phyloP scores from a whole-genome alignment of 2,329 filamentous ascomycete genomes.

The Pseudopyricularia cyperi region DNA sequence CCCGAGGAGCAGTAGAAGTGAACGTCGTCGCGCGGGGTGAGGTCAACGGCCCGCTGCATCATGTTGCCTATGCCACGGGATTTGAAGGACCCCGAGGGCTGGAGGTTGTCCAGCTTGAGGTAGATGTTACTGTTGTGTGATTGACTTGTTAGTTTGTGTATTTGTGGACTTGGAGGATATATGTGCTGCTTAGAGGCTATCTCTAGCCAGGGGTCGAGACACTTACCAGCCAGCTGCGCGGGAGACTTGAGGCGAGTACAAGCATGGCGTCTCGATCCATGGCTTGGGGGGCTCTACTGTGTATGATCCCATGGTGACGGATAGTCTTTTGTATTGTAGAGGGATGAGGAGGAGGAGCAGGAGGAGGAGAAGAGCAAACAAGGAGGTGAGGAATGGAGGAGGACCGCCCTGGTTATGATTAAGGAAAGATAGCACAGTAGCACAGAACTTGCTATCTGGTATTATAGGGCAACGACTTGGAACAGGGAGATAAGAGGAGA shows the following conservation, averaged over 20 bases:
- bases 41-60: constrained; percentile 36
- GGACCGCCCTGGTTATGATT: no score
- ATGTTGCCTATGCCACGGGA: constrained; percentile 63
- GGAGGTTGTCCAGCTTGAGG: constrained; percentile 70
- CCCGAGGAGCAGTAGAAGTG: constrained; percentile 66
- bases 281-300: constrained; percentile 22
- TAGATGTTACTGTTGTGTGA: constrained; percentile 49
- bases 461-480: neutral
- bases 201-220: neutral
- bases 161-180: neutral
- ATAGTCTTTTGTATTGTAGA: no score
- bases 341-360: no score
- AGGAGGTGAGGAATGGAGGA: no score
- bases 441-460: neutral
- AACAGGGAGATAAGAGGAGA: neutral
- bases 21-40: constrained; percentile 22
- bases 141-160: neutral
- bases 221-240: constrained; percentile 53
- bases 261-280: constrained; percentile 57
- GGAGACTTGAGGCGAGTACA: constrained; percentile 52
- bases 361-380: neutral
- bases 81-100: constrained; percentile 77
- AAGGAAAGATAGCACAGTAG: neutral
- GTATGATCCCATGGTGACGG: constrained; percentile 15
- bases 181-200: neutral